Conservation (phyloP, 2,329 filamentous ascomycete species). For the Diatrype stigma region DNA sequence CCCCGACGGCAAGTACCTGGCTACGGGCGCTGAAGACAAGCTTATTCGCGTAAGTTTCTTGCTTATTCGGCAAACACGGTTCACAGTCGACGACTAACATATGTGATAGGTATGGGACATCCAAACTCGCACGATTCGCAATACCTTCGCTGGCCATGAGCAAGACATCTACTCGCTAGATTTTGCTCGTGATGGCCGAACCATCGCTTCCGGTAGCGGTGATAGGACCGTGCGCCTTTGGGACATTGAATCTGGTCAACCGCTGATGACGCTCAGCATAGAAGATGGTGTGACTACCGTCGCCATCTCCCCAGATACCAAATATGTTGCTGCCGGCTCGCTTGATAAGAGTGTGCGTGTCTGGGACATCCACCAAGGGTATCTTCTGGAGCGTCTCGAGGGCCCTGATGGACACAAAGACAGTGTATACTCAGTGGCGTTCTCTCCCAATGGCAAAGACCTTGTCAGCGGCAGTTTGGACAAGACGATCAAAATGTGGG, state of each 20-base stretch:
- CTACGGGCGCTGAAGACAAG: conserved; percentile 96
- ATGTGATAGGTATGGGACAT: conserved; percentile 86
- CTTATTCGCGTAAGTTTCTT: conserved; percentile 73
- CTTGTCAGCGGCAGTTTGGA: conserved; percentile 93
- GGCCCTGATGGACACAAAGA: conserved; percentile 94
- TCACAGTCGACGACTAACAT: conserved; percentile 3
- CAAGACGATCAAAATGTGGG: conserved; percentile 99
- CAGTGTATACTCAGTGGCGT: conserved; percentile 93
- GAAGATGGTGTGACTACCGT: conserved; percentile 98
- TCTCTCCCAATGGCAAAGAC: conserved; percentile 87
- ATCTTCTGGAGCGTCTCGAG: conserved; percentile 85
- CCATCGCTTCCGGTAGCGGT: conserved; percentile 92
- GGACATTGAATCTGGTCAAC: conserved; percentile 83
- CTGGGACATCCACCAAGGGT: conserved; percentile 86
- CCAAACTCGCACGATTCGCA: conserved; percentile 72
- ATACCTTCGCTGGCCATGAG: conserved; percentile 93
- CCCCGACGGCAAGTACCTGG: conserved; percentile 87
- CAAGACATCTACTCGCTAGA: conserved; percentile 98
- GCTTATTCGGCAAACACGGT: not conserved
- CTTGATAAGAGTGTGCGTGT: conserved; percentile 97
- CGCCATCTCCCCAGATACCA: conserved; percentile 91
- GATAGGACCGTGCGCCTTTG: conserved; percentile 93
- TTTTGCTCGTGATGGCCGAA: conserved; percentile 87
- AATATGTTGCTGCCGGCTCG: conserved; percentile 89
- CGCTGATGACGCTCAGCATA: conserved; percentile 81